These are phyloP conservation scores for Parietichytrium sp. DNA, from an alignment of 108 stramenopile genomes.

Conservation along the genomic window DNA sequence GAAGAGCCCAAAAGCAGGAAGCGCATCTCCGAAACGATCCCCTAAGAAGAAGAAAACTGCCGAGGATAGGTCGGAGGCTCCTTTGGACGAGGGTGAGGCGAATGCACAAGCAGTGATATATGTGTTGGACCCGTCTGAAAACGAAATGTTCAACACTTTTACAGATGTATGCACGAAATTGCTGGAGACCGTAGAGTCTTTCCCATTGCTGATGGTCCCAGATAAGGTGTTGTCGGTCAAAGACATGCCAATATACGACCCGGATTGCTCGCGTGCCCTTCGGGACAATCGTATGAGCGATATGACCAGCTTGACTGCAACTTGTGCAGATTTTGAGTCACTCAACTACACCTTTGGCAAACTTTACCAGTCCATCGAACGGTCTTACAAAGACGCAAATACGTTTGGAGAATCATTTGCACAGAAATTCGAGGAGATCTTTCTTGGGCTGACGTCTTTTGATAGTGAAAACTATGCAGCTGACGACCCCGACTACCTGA, in stretches of 20 bases:
- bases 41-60: too few species aligned
- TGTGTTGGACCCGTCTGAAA: slow-evolving; percentile 4
- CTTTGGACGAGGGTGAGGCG: not conserved
- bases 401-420: not conserved
- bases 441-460: slow-evolving; percentile 20
- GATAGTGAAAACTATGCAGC: not conserved
- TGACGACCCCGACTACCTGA: not conserved
- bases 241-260: slow-evolving; percentile 23
- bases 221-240: not conserved
- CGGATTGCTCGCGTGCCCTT: not conserved
- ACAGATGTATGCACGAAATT: slow-evolving; percentile 18
- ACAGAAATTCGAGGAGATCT: not conserved
- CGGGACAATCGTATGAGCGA: not conserved
- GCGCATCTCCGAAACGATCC: too few species aligned
- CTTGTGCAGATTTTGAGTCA: slow-evolving; percentile 34
- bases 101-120: not conserved
- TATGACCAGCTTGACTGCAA: slow-evolving; percentile 3
- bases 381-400: not conserved
- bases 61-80: not conserved
- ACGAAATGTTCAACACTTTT: slow-evolving; percentile 1
- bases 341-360: slow-evolving; percentile 24
- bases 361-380: not conserved
- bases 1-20: too few species aligned
- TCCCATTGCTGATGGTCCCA: slow-evolving; percentile 13
- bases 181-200: slow-evolving; percentile 1